phyloP scores from a whole-genome alignment of 2,329 filamentous ascomycete species.

The Fusarium sp. region DNA sequence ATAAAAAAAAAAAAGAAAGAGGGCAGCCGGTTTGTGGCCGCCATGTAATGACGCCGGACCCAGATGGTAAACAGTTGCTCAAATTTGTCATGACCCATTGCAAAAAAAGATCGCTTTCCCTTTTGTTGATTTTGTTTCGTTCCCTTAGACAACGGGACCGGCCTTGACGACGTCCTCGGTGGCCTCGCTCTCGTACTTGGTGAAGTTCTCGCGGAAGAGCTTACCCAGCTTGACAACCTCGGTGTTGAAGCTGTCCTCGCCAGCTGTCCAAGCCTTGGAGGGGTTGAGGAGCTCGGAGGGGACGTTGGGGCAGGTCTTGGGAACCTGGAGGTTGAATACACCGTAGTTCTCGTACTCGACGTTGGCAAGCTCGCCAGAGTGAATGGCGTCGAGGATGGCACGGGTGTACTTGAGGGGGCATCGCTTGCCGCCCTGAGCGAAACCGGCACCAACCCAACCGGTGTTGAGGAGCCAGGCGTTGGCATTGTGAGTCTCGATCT shows the following conservation, averaged over 20 bases:
- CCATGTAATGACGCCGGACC: constrained; percentile 48
- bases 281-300: constrained; percentile 95
- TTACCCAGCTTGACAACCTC: constrained; percentile 92
- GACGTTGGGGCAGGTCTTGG: constrained; percentile 88
- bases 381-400: constrained; percentile 97
- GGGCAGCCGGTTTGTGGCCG: constrained; percentile 44
- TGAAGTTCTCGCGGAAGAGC: constrained; percentile 97
- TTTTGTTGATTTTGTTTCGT: constrained; percentile 22
- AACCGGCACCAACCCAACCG: constrained; percentile 94
- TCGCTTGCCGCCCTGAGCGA: constrained; percentile 91
- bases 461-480: constrained; percentile 99
- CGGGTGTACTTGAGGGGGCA: constrained; percentile 99
- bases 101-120: constrained; percentile 35
- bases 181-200: constrained; percentile 90
- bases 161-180: constrained; percentile 82
- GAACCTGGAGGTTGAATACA: constrained; percentile 96
- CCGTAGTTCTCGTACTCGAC: constrained; percentile 95
- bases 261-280: constrained; percentile 88
- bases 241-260: constrained; percentile 81
- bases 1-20: constrained; percentile 37
- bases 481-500: constrained; percentile 94
- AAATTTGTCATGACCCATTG: constrained; percentile 39
- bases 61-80: constrained; percentile 44
- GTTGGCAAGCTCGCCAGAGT: constrained; percentile 94
- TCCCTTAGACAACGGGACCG: constrained; percentile 59